Evolutionary conservation across 192 early-diverging fungal species (phyloP).

Genomic region (Funneliformis mosseae): DNA sequence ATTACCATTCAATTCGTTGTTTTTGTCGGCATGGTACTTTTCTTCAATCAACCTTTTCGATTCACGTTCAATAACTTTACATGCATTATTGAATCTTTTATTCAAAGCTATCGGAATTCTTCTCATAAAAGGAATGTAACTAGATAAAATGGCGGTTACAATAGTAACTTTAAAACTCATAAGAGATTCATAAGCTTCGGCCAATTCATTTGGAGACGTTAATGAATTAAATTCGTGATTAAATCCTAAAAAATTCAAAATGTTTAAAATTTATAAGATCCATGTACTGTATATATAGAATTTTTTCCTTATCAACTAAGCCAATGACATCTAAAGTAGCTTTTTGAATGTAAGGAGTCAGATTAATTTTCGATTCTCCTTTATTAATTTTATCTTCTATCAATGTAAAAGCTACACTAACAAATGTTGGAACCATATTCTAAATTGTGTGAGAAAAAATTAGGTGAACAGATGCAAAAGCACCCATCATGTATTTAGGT

Average conservation of each 20-base stretch:
- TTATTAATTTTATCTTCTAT: slow-evolving; percentile 30
- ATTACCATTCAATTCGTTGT: slow-evolving; percentile 28
- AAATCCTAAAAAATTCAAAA: slow-evolving; percentile 48
- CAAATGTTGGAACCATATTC: slow-evolving; percentile 38
- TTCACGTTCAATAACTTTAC: slow-evolving; percentile 38
- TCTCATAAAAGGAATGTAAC: slow-evolving; percentile 32
- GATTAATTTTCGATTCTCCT: slow-evolving; percentile 38
- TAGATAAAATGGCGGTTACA: slow-evolving; percentile 37
- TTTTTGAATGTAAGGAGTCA: slow-evolving; percentile 40
- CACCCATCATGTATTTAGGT: too few species aligned
- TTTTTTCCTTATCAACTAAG: slow-evolving; percentile 33
- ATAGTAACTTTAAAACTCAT: slow-evolving; percentile 32
- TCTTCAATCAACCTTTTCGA: slow-evolving; percentile 43
- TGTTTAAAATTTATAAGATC: neutral
- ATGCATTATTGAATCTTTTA: slow-evolving; percentile 12
- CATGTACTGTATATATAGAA: too few species aligned
- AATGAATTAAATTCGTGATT: slow-evolving; percentile 51
- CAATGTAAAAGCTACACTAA: slow-evolving; percentile 31
- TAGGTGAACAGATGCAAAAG: too few species aligned
- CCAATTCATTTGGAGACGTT: slow-evolving; percentile 43
- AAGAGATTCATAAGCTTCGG: slow-evolving; percentile 47
- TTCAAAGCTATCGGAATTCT: slow-evolving; percentile 38
- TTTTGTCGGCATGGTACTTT: slow-evolving; percentile 34
- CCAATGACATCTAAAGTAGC: slow-evolving; percentile 55
- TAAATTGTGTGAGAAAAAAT: too few species aligned